A percentile compares a stretch with the other conserved stretches of the same genome.
phyloP scores from a whole-genome alignment of 2,329 filamentous ascomycete species.

The Colletotrichum sojae region DNA sequence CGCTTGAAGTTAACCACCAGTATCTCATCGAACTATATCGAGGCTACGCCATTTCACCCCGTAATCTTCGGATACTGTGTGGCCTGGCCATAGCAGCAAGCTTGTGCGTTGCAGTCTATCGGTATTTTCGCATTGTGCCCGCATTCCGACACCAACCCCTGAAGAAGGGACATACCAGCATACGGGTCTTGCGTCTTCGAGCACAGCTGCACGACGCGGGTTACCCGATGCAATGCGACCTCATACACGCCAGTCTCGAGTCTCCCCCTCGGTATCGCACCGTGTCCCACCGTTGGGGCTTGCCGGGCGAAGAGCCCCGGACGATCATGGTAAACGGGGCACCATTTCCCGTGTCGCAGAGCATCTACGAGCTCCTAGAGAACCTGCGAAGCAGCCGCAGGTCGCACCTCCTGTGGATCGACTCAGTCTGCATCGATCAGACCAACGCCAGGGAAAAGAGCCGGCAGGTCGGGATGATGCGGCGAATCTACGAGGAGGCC shows the following conservation, averaged over 20 bases:
- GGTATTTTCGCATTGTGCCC: neutral
- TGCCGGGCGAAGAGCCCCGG: neutral
- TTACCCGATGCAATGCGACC: neutral
- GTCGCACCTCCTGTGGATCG: neutral
- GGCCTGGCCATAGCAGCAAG: neutral
- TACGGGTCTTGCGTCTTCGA: neutral
- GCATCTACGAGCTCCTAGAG: neutral
- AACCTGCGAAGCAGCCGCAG: neutral
- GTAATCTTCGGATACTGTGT: no score
- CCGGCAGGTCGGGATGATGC: constrained; percentile 4
- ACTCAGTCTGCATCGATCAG: constrained; percentile 11
- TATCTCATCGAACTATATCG: no score
- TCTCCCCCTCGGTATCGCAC: neutral
- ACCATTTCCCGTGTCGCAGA: neutral
- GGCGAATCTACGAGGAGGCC: constrained; percentile 1
- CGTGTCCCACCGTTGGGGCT: constrained; percentile 1
- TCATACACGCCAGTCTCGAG: neutral
- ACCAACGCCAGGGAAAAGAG: neutral
- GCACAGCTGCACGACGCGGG: neutral
- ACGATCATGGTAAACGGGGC: neutral
- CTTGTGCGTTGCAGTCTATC: neutral
- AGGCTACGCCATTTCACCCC: no score
- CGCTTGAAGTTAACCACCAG: neutral
- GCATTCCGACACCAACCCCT: neutral
- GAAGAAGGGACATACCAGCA: neutral